Conservation (phyloP, 2,329 filamentous ascomycete genomes). For the Aureobasidium sp. region DNA sequence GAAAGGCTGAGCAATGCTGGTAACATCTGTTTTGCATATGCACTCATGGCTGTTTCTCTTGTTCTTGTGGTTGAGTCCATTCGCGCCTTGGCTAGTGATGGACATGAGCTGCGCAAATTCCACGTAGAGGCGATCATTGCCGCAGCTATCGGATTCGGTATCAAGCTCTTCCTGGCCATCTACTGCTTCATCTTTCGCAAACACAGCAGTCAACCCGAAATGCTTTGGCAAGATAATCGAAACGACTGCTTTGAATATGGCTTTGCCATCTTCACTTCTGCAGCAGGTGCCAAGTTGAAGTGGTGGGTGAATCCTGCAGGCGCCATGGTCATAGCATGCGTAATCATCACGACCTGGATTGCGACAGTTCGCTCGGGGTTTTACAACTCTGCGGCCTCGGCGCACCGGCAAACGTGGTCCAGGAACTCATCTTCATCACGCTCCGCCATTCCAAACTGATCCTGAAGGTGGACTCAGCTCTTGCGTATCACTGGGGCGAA, state of each 20-base stretch:
- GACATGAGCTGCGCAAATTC: background rate
- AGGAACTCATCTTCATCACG: background rate
- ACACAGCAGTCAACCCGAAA: background rate
- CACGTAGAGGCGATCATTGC: background rate
- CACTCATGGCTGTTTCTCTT: background rate
- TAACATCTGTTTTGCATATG: background rate
- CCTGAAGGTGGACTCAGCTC: background rate
- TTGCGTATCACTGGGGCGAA: background rate
- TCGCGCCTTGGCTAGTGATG: background rate
- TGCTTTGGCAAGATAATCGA: background rate
- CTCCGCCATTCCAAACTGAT: background rate
- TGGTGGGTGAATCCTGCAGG: background rate
- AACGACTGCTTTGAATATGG: background rate
- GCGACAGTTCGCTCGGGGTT: background rate
- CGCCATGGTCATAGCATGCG: background rate
- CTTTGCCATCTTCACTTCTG: background rate
- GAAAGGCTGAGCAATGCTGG: background rate
- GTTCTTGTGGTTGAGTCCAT: background rate
- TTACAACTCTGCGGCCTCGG: background rate
- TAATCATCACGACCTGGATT: background rate
- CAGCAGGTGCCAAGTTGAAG: background rate
- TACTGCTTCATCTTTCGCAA: background rate
- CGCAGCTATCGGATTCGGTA: background rate
- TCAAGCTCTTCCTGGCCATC: background rate
- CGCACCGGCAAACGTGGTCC: background rate